Conservation (phyloP, 164 flowering plant species). For the Piper longum region DNA sequence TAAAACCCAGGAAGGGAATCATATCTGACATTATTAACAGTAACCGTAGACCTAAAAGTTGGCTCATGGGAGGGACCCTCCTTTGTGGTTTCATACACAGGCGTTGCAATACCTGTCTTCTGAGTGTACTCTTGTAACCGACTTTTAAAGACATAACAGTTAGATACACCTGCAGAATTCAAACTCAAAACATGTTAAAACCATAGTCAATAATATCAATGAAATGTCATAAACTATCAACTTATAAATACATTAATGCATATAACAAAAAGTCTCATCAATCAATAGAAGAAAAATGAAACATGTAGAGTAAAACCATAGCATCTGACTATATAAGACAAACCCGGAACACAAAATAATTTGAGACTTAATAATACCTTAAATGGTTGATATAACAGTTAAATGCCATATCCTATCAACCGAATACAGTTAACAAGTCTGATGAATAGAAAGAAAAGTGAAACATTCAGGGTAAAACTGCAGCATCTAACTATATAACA, state of each 20-base stretch:
- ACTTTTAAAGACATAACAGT: conserved; percentile 81
- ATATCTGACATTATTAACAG: conserved; percentile 50
- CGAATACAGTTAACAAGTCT: too few relatives aligned
- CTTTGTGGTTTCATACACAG: conserved; percentile 61
- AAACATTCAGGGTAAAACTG: too few relatives aligned
- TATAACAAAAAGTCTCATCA: too few relatives aligned
- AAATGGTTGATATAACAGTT: too few relatives aligned
- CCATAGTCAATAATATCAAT: neutral
- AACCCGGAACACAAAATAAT: too few relatives aligned
- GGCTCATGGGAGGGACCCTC: conserved; percentile 90
- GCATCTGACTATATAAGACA: too few relatives aligned
- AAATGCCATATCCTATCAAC: too few relatives aligned
- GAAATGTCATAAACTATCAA: neutral
- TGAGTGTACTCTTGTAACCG: conserved; percentile 77
- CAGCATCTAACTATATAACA: too few relatives aligned
- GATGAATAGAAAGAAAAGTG: too few relatives aligned
- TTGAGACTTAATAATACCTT: too few relatives aligned
- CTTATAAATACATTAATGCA: neutral
- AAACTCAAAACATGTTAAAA: neutral
- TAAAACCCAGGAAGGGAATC: conserved; percentile 81
- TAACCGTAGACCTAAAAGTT: conserved; percentile 53
- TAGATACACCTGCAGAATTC: conserved; percentile 47
- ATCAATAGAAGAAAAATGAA: too few relatives aligned
- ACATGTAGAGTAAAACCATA: too few relatives aligned
- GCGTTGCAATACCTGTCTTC: conserved; percentile 45